phyloP scores from a whole-genome alignment of 345 rosid species.

The Gossypium arboreum region DNA sequence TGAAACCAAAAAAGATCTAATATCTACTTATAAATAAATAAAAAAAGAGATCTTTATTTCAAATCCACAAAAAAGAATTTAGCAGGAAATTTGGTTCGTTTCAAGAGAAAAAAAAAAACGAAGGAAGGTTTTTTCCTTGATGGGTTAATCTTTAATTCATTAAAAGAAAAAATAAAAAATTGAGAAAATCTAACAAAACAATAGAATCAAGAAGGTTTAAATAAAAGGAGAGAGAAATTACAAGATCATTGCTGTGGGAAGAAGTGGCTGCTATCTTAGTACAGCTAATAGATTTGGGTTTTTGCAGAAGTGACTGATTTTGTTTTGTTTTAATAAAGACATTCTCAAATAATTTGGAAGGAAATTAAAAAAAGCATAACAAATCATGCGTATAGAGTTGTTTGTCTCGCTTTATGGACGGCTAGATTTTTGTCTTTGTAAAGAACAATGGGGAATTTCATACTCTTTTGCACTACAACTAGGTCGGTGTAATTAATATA shows the following conservation, averaged over 20 bases:
- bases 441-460: not conserved
- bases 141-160: not conserved
- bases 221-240: not conserved
- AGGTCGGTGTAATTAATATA: not conserved
- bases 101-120: slow-evolving; percentile 2
- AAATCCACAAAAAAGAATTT: slow-evolving; percentile 10
- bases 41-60: not conserved
- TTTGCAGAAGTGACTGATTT: not conserved
- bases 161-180: not conserved
- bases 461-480: not conserved
- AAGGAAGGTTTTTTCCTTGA: not conserved
- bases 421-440: slow-evolving; percentile 9
- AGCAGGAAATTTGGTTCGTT: not conserved
- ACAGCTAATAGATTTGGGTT: not conserved
- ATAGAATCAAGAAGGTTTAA: not conserved
- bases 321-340: not conserved
- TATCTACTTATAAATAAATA: not conserved
- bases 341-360: not conserved
- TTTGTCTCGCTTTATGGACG: slow-evolving; percentile 1
- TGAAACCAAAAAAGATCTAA: slow-evolving; percentile 14
- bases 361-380: not conserved
- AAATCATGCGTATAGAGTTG: not conserved
- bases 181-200: slow-evolving; percentile 10
- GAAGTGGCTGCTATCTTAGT: not conserved
- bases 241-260: not conserved